Percentiles rank a stretch among this genome's conserved stretches.
Evolutionary conservation across 169 alveolate species (phyloP).

Genomic region (Condylostoma magnum): DNA sequence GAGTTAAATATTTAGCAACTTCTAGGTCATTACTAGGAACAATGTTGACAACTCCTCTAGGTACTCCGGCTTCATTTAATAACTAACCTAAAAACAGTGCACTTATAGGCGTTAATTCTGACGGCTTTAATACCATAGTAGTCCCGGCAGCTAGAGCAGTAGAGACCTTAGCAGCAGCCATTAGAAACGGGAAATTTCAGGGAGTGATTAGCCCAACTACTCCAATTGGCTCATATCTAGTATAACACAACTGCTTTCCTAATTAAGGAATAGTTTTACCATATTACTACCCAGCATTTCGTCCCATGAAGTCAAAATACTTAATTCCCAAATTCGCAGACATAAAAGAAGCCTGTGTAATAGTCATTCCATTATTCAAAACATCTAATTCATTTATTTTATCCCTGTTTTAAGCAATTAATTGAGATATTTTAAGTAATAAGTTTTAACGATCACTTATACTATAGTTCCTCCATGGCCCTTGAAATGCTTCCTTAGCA

Average conservation of each 20-base stretch:
- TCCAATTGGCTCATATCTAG: slow-evolving; percentile 76
- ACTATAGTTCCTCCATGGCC: slow-evolving; percentile 60
- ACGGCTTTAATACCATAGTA: slow-evolving; percentile 68
- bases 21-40: slow-evolving; percentile 67
- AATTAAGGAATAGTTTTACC: slow-evolving; percentile 50
- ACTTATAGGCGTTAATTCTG: slow-evolving; percentile 73
- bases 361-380: slow-evolving; percentile 75
- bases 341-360: slow-evolving; percentile 31
- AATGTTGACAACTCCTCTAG: slow-evolving; percentile 64
- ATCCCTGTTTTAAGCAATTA: slow-evolving; percentile 57
- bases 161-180: slow-evolving; percentile 67
- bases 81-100: slow-evolving; percentile 59
- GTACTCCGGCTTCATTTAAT: slow-evolving; percentile 68
- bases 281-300: slow-evolving; percentile 51
- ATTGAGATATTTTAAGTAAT: slow-evolving; percentile 58
- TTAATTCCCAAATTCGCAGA: slow-evolving; percentile 49
- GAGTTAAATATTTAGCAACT: slow-evolving; percentile 36
- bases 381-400: slow-evolving; percentile 70
- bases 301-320: slow-evolving; percentile 51
- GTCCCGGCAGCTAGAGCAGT: slow-evolving; percentile 82
- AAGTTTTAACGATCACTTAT: slow-evolving; percentile 53
- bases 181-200: slow-evolving; percentile 78
- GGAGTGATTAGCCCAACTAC: slow-evolving; percentile 80
- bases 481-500: slow-evolving; percentile 59
- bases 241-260: slow-evolving; percentile 44